Evolutionary conservation across 805 yeast genomes (phyloP), one percentile per base, ranked within the genome.

Genomic region (Kluyveromyces nonfermentans): DNA sequence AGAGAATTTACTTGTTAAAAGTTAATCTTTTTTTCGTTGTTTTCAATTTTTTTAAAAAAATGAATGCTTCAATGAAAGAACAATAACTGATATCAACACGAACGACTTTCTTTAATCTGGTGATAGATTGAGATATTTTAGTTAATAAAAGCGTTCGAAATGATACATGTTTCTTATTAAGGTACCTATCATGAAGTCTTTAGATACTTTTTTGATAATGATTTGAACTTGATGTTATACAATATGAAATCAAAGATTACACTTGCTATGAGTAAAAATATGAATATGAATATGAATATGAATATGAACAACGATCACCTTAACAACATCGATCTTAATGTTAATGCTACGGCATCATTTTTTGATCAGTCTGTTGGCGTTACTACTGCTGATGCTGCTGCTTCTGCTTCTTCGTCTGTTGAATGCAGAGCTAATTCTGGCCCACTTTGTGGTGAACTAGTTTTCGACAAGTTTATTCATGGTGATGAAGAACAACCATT

Each of bases 381-480:
- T n/a, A n/a, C n/a, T n/a, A n/a, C n/a, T n/a, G n/a, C n/a, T n/a
- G n/a, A n/a, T n/a, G n/a, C n/a, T n/a, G n/a, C n/a, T 32, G 19
- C 44, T 33, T 38, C 46, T 16, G 9, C 37, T 5, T n/a, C n/a
- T n/a, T n/a, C n/a, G n/a, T n/a, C n/a, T n/a, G 30, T 10, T 25
- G 30, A 25, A 25, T 25, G 30, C 30, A 25, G 12, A 14, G 12
- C 30, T 25, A 10, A 25, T 6, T 25, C 28, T 30, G n/a, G 34
- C 9, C 35, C 41, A 25, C 12, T 18, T 30, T 17, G 19, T 32
- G 59, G 56, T 30, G 58, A 56, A 44, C 44, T 54, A 36, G 47
- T 52, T 42, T 56, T 59, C 37, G 60, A 52, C 40, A 53, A 53
- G 38, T 56, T 55, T 34, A 49, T 52, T 40, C 50, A 56, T 34